These are phyloP conservation scores for Suhomyces yuchorum DNA, from an alignment of 1,139 yeast genomes.

Conservation along the genomic window DNA sequence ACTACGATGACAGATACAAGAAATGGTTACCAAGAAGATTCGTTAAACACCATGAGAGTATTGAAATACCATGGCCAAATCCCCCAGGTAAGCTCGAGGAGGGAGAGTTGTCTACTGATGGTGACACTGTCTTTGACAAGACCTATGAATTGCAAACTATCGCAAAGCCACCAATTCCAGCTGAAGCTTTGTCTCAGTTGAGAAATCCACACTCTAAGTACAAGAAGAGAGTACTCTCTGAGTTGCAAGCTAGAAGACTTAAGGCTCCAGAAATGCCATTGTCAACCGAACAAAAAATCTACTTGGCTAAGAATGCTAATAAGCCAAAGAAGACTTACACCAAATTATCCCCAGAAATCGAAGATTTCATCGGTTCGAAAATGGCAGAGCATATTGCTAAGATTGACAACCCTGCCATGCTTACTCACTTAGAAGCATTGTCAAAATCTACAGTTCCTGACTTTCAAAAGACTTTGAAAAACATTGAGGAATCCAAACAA, in stretches of 20 bases:
- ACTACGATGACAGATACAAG: conserved; percentile 76
- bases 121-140: conserved; percentile 65
- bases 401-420: conserved; percentile 41
- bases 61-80: conserved; percentile 89
- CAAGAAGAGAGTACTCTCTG: conserved; percentile 59
- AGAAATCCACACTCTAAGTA: conserved; percentile 70
- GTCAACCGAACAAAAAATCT: conserved; percentile 62
- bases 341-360: conserved; percentile 65
- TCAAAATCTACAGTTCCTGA: conserved; percentile 35
- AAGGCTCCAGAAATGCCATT: conserved; percentile 80
- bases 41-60: conserved; percentile 65
- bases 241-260: conserved; percentile 61
- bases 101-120: conserved; percentile 59
- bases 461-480: conserved; percentile 32
- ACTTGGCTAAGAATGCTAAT: conserved; percentile 53
- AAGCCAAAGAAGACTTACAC: conserved; percentile 49
- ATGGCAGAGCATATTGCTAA: conserved; percentile 58
- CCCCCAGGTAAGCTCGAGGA: conserved; percentile 64
- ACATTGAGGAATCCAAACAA: conserved; percentile 16
- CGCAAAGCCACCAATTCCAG: conserved; percentile 69
- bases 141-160: conserved; percentile 74
- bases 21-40: conserved; percentile 76
- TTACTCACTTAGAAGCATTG: conserved; percentile 44
- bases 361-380: conserved; percentile 68
- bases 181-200: conserved; percentile 63